phyloP scores from a whole-genome alignment of 257 asterid genomes.

The Prunella vulgaris region DNA sequence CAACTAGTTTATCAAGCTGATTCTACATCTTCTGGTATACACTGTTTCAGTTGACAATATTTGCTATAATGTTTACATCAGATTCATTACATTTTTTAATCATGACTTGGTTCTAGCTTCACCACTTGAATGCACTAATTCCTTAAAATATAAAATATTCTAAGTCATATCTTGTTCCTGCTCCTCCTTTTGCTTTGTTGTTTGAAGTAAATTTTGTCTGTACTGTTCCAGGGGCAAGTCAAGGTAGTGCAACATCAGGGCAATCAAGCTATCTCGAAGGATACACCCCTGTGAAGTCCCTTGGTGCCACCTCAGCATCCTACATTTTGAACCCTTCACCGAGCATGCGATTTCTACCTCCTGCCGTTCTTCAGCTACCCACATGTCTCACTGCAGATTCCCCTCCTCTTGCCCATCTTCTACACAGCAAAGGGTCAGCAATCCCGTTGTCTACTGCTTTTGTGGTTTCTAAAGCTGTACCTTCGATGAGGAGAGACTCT shows the following conservation, averaged over 20 bases:
- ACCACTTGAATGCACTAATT: not conserved
- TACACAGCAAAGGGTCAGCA: constrained; percentile 97
- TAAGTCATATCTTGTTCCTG: not conserved
- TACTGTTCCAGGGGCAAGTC: constrained; percentile 63
- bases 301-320: constrained; percentile 77
- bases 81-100: not conserved
- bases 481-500: constrained; percentile 77
- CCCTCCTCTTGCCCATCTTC: constrained; percentile 95
- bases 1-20: constrained; percentile 85
- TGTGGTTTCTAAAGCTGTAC: constrained; percentile 90
- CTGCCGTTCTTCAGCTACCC: constrained; percentile 79
- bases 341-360: constrained; percentile 87
- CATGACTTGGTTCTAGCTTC: not conserved
- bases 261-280: constrained; percentile 87
- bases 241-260: constrained; percentile 50
- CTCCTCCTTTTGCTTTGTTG: not conserved
- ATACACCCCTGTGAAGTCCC: constrained; percentile 86
- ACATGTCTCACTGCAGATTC: constrained; percentile 96
- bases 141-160: not conserved
- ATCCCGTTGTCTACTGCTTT: constrained; percentile 81
- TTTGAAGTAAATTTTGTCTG: too few relatives aligned
- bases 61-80: not conserved
- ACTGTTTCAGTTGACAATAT: not conserved
- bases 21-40: constrained; percentile 61
- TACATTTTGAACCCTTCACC: constrained; percentile 86